Base-by-base conservation (phyloP, 495 filamentous ascomycete species). In the Penicillium goetzii region DNA sequence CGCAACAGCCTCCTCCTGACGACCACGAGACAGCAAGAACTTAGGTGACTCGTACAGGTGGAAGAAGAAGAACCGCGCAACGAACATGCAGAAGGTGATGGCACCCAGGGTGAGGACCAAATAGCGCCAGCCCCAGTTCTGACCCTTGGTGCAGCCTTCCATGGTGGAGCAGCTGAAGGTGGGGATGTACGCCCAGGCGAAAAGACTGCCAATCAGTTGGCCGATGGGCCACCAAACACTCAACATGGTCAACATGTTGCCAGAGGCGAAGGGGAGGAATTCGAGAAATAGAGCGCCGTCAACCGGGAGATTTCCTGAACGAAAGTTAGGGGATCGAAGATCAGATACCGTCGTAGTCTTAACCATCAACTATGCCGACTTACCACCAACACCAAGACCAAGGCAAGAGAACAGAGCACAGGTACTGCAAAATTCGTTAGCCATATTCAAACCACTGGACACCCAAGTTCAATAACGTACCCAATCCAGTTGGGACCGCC, bases 81-180 rank as follows among this genome's bases (percentile, higher is more conserved):
- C 55, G 72, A 92, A 94, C 80, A 86, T 84, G 59, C 83, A 58
- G 32, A 94, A 78, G 1, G 90, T 93, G 26, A 95, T 72, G 4
- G 85, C 88, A 32, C 92, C 92, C 59, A 92, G 80, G 9, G 85
- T 82, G 45, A 91, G 78, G 62, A 89, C 77, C 58, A 93, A 81
- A 64, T 93, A 96, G 38, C 92, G 81, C 92, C 92, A 96, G 54
- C 92, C 92, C 87, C 88, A 89, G 63, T 92, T 93, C 49, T 86
- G 73, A 17, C 71, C 71, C 66, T 79, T 78, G 21, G 79, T 83
- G 69, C 91, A 93, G 68, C 76, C 80, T 30, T 72, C 71, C 57
- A 66, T 67, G 11, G 68, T 72, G 4, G 68, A 68, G 58, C 85
- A 88, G 36, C 74, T 77, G 67, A 75, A 87, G 43, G 80, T 82